Percentiles rank a stretch among this genome's conserved stretches.
Conservation (phyloP, 768 basidiomycete genomes). For the Pleurotus pulmonarius region DNA sequence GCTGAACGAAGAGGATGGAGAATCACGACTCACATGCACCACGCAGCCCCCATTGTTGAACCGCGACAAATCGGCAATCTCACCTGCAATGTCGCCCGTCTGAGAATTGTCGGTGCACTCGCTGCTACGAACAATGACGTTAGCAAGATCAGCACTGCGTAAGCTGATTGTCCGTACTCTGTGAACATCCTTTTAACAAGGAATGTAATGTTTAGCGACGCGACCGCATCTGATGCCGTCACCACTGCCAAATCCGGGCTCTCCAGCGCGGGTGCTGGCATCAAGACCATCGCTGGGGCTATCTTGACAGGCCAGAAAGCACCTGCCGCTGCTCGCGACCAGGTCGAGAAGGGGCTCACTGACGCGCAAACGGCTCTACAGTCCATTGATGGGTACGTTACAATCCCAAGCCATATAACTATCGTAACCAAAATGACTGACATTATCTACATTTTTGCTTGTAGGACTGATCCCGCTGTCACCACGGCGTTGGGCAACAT, state of each 20-base stretch:
- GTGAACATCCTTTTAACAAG: neutral
- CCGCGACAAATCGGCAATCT: constrained; percentile 10
- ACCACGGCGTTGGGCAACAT: constrained; percentile 4
- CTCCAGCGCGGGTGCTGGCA: constrained; percentile 2
- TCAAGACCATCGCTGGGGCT: constrained; percentile 9
- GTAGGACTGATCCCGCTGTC: constrained; percentile 11
- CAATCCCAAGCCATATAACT: neutral
- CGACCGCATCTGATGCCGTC: constrained; percentile 3
- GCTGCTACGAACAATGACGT: constrained; percentile 3
- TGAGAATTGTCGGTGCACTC: constrained; percentile 8
- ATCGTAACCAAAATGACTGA: neutral
- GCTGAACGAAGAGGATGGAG: neutral
- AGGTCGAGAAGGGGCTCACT: constrained; percentile 2
- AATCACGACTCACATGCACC: neutral
- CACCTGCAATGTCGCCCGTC: constrained; percentile 8
- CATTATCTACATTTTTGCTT: neutral
- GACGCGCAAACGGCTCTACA: constrained; percentile 6
- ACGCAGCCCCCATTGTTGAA: constrained; percentile 1
- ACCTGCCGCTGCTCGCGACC: constrained; percentile 10
- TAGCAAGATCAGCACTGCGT: constrained; percentile 2
- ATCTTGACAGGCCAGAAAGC: constrained; percentile 9
- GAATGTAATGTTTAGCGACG: neutral
- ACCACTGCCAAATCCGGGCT: constrained; percentile 3
- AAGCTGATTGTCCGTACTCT: neutral
- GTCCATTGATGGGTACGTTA: constrained; percentile 6